phyloP scores from a whole-genome alignment of 192 early-diverging fungal genomes.

The Linnemannia zychae region DNA sequence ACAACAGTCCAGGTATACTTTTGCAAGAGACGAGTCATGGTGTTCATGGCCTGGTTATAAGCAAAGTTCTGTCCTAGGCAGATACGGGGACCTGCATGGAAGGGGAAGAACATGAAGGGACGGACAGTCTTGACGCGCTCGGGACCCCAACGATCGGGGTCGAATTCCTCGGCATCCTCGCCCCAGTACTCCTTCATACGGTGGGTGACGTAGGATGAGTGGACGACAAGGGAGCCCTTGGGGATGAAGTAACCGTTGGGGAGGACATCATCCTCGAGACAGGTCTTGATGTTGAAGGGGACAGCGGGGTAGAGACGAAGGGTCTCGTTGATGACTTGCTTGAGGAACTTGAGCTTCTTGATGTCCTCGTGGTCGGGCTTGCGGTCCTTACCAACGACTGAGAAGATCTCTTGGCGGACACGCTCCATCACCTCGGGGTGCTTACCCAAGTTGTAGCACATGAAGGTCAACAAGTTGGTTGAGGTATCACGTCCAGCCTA shows the following conservation, averaged over 20 bases:
- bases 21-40: conserved; percentile 47
- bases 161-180: conserved; percentile 59
- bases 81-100: conserved; percentile 59
- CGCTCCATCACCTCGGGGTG: conserved; percentile 55
- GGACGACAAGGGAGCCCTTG: conserved; percentile 57
- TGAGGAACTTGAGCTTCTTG: conserved; percentile 66
- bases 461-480: conserved; percentile 59
- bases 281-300: conserved; percentile 56
- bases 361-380: conserved; percentile 63
- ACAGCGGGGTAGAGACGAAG: conserved; percentile 65
- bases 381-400: conserved; percentile 47
- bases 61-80: conserved; percentile 58
- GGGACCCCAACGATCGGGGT: conserved; percentile 66
- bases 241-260: conserved; percentile 60
- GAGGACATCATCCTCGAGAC: conserved; percentile 52
- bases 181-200: conserved; percentile 63
- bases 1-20: conserved; percentile 45
- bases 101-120: conserved; percentile 65
- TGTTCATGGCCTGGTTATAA: conserved; percentile 57
- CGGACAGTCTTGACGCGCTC: conserved; percentile 50
- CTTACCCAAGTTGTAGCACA: conserved; percentile 56
- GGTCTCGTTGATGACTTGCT: conserved; percentile 71
- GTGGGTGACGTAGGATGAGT: conserved; percentile 56
- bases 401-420: conserved; percentile 59
- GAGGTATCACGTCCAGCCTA: conserved; percentile 62